phyloP scores from a whole-genome alignment of 140 eudicot genomes.

The Flaveria floridana region DNA sequence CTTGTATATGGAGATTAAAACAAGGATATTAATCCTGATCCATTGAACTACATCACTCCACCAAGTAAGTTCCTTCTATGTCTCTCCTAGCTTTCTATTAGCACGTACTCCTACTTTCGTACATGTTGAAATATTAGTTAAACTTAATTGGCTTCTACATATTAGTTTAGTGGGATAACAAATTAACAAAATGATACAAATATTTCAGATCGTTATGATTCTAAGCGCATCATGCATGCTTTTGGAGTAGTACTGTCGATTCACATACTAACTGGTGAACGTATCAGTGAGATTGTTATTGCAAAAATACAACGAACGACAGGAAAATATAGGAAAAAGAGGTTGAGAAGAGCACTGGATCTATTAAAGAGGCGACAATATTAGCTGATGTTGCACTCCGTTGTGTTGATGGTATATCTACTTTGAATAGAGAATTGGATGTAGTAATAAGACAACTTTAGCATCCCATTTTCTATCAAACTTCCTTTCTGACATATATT shows the following conservation, averaged over 20 bases:
- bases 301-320: neutral
- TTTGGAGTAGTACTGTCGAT: neutral
- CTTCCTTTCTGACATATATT: too few relatives aligned
- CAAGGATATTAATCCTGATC: neutral
- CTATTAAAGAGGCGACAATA: neutral
- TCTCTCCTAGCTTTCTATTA: too few relatives aligned
- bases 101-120: too few relatives aligned
- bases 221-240: neutral
- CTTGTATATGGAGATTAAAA: neutral
- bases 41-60: neutral
- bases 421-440: neutral
- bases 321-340: neutral
- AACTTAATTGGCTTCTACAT: too few relatives aligned
- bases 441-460: conserved; percentile 1
- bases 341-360: conserved; percentile 6
- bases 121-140: too few relatives aligned
- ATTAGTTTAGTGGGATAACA: neutral
- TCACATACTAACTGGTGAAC: conserved; percentile 8
- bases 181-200: neutral
- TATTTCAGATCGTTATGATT: neutral
- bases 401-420: neutral
- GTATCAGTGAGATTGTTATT: neutral
- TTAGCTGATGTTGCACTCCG: conserved; percentile 1
- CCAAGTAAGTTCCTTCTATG: neutral
- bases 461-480: too few relatives aligned